Evolutionary conservation across 495 filamentous ascomycete species (phyloP).

Genomic region (Bombardia bombarda): DNA sequence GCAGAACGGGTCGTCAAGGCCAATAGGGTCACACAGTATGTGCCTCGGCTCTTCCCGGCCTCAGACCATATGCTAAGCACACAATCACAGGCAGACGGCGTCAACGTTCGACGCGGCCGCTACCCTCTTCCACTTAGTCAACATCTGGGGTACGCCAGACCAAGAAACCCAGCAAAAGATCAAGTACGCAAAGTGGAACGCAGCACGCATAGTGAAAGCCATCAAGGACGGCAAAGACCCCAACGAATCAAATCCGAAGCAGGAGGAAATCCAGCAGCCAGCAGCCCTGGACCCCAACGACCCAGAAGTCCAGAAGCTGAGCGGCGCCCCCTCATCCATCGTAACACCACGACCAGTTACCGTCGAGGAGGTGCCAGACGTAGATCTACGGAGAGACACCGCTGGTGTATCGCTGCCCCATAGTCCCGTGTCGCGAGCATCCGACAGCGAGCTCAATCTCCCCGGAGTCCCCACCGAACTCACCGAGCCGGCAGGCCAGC

Average conservation of each 20-base stretch:
- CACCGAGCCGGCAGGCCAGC: slow-evolving; percentile 16
- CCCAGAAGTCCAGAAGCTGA: slow-evolving; percentile 53
- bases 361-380: slow-evolving; percentile 49
- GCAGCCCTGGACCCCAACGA: slow-evolving; percentile 50
- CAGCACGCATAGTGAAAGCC: slow-evolving; percentile 81
- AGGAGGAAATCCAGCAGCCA: slow-evolving; percentile 36
- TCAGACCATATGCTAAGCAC: slow-evolving; percentile 1
- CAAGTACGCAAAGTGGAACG: slow-evolving; percentile 95
- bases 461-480: slow-evolving; percentile 25
- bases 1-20: slow-evolving; percentile 75
- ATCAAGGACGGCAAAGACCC: slow-evolving; percentile 88
- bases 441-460: slow-evolving; percentile 20
- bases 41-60: background rate
- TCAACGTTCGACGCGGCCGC: slow-evolving; percentile 88
- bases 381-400: slow-evolving; percentile 25
- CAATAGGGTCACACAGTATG: slow-evolving; percentile 77
- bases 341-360: slow-evolving; percentile 44
- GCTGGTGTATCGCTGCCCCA: slow-evolving; percentile 28
- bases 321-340: slow-evolving; percentile 14
- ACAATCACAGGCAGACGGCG: slow-evolving; percentile 66
- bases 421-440: slow-evolving; percentile 27
- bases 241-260: slow-evolving; percentile 76
- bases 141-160: slow-evolving; percentile 72
- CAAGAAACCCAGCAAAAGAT: slow-evolving; percentile 75
- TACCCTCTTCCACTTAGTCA: slow-evolving; percentile 80